Percentiles rank a stretch among this genome's conserved stretches.
phyloP scores from a whole-genome alignment of 345 rosid species.

The Dipteronia sinensis region DNA sequence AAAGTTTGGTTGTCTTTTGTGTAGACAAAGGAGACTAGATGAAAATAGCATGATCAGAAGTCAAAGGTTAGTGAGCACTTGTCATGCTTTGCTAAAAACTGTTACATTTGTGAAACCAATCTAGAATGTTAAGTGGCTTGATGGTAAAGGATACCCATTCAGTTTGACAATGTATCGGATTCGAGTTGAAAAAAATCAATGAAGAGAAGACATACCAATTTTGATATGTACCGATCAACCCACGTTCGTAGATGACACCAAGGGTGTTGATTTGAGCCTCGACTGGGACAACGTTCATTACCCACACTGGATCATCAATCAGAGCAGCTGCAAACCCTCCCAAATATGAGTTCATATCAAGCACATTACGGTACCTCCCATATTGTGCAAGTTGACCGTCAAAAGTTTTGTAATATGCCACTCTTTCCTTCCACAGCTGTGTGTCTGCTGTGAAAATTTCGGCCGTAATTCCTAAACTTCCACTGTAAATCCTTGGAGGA shows the following conservation, averaged over 20 bases:
- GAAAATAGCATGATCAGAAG: neutral
- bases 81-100: constrained; percentile 6
- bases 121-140: neutral
- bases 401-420: constrained; percentile 64
- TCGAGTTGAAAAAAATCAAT: too few relatives aligned
- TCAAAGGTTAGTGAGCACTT: neutral
- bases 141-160: too few relatives aligned
- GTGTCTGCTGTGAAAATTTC: constrained; percentile 54
- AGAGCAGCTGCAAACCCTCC: constrained; percentile 93
- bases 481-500: constrained; percentile 79
- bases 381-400: constrained; percentile 61
- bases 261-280: constrained; percentile 67
- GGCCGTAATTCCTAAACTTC: constrained; percentile 59
- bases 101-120: neutral
- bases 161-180: too few relatives aligned
- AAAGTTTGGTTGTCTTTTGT: too few relatives aligned
- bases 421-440: constrained; percentile 70
- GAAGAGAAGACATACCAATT: constrained; percentile 55
- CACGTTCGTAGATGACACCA: constrained; percentile 85
- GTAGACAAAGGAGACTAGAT: too few relatives aligned
- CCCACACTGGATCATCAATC: constrained; percentile 79
- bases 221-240: constrained; percentile 90
- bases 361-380: constrained; percentile 86
- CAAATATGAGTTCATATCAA: constrained; percentile 78
- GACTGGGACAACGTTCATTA: constrained; percentile 75